Base-by-base conservation (phyloP, 495 filamentous ascomycete genomes). In the Trypethelium eluteriae region DNA sequence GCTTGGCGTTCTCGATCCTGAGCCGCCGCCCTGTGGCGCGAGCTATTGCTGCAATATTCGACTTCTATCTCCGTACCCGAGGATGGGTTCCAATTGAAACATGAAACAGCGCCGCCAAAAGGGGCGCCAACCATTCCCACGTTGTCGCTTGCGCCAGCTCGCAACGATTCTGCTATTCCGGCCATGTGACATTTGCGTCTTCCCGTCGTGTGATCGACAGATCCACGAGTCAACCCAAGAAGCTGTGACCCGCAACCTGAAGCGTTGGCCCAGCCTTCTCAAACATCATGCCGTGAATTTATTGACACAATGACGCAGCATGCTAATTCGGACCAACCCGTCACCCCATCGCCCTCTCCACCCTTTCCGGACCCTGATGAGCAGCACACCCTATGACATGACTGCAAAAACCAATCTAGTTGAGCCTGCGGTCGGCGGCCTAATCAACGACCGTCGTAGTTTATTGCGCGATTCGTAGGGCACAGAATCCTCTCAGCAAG, bases 161-260 rank as follows among this genome's bases (percentile, higher is more conserved):
- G 18, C 53, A 7, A 59, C 4, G 32, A 34, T 5, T 59, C 53
- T 10, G 5, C 53, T 32, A 59, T 9, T 14, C 53, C 53, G 53
- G 53, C 53, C 53, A 59, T 59, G 53, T 59, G 53, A 59, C 53
- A 14, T 46, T 53, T 53, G 2, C 49, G 49, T 18, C 49, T 59
- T 34, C 53, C 18, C 53, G 53, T 7, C 6, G 53, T 36, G 36
- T 36, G 53, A 59, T 59, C 53, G 53, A 36, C 53, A 32, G 5
- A 59, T 59, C 53, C 36, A 32, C 53, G 53, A 59, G 53, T 59
- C 53, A 59, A 32, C 34, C 53, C 32, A 36, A 32, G 25, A 25
- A 25, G 1, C 25, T 25, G 25, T 25, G 25, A 25, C 25, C 25
- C 25, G 25, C 25, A 25, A 25, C 25, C 25, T 25, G 25, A 25